Evolutionary conservation across 148 eudicot genomes (phyloP).

Genomic region (Diospyros kaki): DNA sequence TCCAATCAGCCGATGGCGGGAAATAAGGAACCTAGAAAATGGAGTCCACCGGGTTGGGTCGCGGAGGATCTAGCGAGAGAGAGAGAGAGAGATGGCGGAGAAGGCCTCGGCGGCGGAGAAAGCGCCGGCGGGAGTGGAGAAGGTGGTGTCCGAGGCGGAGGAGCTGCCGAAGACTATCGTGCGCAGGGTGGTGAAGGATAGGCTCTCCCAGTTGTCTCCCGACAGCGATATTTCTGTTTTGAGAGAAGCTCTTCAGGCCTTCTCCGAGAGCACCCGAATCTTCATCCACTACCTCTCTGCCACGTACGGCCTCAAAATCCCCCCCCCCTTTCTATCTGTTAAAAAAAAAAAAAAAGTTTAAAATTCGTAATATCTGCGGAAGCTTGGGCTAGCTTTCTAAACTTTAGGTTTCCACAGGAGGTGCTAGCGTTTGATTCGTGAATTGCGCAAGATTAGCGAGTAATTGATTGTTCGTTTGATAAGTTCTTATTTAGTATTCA

Average conservation of each 20-base stretch:
- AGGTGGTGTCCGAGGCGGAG: conserved; percentile 46
- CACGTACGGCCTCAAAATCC: conserved; percentile 36
- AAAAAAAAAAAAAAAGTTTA: background rate
- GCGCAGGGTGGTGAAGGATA: conserved; percentile 77
- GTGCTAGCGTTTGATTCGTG: background rate
- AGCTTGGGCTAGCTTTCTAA: conserved; percentile 1
- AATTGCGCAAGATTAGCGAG: background rate
- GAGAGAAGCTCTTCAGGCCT: conserved; percentile 68
- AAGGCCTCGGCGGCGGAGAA: conserved; percentile 18
- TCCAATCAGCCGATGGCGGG: conserved; percentile 1
- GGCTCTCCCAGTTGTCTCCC: conserved; percentile 57
- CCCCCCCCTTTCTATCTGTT: background rate
- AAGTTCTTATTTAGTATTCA: background rate
- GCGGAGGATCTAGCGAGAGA: conserved; percentile 2
- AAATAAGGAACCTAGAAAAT: conserved; percentile 1
- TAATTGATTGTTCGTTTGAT: background rate
- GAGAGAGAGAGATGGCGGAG: conserved; percentile 20
- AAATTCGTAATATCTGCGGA: too few species aligned
- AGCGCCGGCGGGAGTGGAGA: conserved; percentile 16
- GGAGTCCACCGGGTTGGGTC: too few species aligned
- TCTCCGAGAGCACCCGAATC: conserved; percentile 83
- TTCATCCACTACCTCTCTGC: conserved; percentile 97
- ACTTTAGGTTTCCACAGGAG: background rate
- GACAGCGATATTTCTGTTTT: conserved; percentile 58
- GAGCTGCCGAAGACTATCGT: conserved; percentile 85